Base-by-base conservation (phyloP, 257 asterid genomes). In the Nicotiana sylvestris region DNA sequence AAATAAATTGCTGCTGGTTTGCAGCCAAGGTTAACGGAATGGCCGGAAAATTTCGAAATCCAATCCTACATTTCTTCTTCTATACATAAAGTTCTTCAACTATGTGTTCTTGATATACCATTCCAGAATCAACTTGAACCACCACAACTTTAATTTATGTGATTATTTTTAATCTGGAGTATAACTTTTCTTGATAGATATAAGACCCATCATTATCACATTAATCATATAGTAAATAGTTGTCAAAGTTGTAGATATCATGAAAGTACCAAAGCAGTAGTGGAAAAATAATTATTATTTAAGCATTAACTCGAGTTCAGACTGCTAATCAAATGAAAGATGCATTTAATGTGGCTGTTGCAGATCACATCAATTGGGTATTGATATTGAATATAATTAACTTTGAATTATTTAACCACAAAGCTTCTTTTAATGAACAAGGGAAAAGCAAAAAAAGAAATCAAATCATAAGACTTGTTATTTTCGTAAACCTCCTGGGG, bases 291-390 rank as follows among this genome's bases (percentile, higher is more conserved):
- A 55, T 18, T 2, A 57, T 55, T 18, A 6, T 46, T 0, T 58
- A 65, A 51, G 76, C 83, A 65, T 21, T 65, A 21, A 15, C 12
- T 80, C 2, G 1, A 61, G 6, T 79, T 62, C 6, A 79, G 74
- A 27, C 21, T 61, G 46, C 83, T n/a, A 65, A 15, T 37, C 43
- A 78, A 67, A 27, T n/a, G 65, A 62, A 80, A 16, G 84, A 49
- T 70, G 51, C 55, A 80, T 33, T 82, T 27, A 70, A 70, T 33
- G 62, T 56, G 51, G 53, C 67, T 27, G 25, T 74, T 74, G 27
- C 4, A 15, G 1, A 49, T 29, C 46, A 51, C 64, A 76, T 76
- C 29, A 5, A 51, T 27, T 76, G n/a, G 27, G 11, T 27, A 25
- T 49, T 74, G 62, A 74, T 74, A 49, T 49, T 49, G 62, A 46